Conservation (phyloP, 805 yeast genomes). For the Candida germanica region DNA sequence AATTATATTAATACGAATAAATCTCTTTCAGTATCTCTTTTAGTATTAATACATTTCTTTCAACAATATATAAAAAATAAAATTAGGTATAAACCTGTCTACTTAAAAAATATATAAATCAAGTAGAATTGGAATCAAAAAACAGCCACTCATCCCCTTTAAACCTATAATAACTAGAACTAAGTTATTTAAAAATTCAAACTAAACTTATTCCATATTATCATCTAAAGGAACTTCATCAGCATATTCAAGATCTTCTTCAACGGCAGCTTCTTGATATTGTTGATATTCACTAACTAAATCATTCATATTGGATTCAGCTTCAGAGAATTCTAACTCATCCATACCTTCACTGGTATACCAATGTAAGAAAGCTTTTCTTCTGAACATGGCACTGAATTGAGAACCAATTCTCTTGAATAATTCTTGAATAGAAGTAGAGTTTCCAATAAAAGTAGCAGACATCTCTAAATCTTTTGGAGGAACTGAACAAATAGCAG, state of each 20-base stretch:
- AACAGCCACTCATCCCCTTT: neutral
- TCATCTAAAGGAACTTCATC: constrained; percentile 63
- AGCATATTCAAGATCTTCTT: constrained; percentile 71
- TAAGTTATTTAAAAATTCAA: neutral
- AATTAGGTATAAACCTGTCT: neutral
- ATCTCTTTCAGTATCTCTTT: too few species aligned
- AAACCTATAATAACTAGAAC: too few species aligned
- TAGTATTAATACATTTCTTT: neutral
- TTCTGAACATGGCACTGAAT: constrained; percentile 87
- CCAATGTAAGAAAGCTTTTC: constrained; percentile 96
- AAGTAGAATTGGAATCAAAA: neutral
- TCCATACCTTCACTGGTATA: constrained; percentile 96
- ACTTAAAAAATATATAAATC: neutral
- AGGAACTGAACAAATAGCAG: constrained; percentile 89
- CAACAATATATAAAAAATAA: neutral
- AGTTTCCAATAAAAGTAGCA: constrained; percentile 90
- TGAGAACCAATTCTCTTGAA: constrained; percentile 88
- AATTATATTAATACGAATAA: neutral
- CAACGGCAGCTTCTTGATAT: constrained; percentile 78
- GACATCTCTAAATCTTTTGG: constrained; percentile 84
- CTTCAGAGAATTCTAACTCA: constrained; percentile 90
- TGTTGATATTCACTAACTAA: constrained; percentile 87
- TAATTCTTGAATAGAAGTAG: constrained; percentile 88
- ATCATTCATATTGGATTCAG: constrained; percentile 88
- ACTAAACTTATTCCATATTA: constrained; percentile 34